These are phyloP conservation scores for Stephanodiscus triporus DNA, from an alignment of 108 stramenopile genomes.

Conservation along the genomic window DNA sequence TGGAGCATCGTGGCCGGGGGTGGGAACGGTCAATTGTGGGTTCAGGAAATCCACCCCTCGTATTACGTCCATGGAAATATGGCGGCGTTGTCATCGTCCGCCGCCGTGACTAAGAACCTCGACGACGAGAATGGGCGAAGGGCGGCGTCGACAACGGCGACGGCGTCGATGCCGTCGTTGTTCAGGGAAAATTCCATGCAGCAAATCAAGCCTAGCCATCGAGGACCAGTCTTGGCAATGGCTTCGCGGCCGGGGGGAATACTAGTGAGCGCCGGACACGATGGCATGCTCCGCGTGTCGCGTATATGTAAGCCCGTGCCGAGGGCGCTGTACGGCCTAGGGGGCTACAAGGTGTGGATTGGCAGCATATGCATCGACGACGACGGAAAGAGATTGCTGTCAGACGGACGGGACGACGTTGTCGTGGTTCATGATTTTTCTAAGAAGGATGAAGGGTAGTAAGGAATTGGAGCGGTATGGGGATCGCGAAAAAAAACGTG, in stretches of 20 bases:
- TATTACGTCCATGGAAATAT: background rate
- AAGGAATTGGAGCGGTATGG: too few species aligned
- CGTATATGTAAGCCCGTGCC: constrained; percentile 12
- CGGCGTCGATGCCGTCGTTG: background rate
- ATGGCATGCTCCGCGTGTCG: constrained; percentile 67
- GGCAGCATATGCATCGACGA: constrained; percentile 43
- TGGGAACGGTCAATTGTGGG: constrained; percentile 48
- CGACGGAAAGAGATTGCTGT: constrained; percentile 40
- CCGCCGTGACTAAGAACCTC: background rate
- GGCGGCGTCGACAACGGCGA: background rate
- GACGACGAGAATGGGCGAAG: background rate
- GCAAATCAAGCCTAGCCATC: constrained; percentile 52
- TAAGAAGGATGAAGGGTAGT: constrained; percentile 3
- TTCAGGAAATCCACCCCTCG: constrained; percentile 29
- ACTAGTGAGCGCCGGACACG: constrained; percentile 62
- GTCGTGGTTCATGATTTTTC: constrained; percentile 57
- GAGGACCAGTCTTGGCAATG: constrained; percentile 53
- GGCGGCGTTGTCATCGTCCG: background rate
- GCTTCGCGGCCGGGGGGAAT: constrained; percentile 60
- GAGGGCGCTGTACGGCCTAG: constrained; percentile 35
- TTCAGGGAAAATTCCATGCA: constrained; percentile 12
- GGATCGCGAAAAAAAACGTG: too few species aligned
- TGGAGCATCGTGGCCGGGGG: constrained; percentile 46
- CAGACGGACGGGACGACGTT: constrained; percentile 50
- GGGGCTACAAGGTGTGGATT: constrained; percentile 52